A percentile compares a stretch with the other conserved stretches of the same genome.
These are phyloP conservation scores for Dysphania ambrosioides DNA, from an alignment of 148 eudicot species.

Conservation along the genomic window DNA sequence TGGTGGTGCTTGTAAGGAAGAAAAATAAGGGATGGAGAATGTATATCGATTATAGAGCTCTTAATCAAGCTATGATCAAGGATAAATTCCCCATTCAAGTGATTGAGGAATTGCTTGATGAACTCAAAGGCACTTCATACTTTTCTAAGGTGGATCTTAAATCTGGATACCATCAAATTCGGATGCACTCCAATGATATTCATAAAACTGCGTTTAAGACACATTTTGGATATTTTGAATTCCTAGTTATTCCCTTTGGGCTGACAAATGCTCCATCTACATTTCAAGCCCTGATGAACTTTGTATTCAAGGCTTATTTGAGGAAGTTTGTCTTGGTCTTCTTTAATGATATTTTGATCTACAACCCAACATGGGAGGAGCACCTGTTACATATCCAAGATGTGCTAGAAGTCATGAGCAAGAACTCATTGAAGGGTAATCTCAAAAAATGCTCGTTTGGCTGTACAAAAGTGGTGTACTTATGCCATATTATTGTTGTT, in stretches of 20 bases:
- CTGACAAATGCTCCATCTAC: background rate
- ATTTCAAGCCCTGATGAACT: background rate
- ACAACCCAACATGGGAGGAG: background rate
- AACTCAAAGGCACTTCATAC: background rate
- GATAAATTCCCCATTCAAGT: background rate
- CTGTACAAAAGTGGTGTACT: no score
- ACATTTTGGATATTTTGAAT: background rate
- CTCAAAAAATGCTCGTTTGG: no score
- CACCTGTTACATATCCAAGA: background rate
- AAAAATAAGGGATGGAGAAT: no score
- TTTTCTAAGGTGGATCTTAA: background rate
- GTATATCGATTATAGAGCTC: no score
- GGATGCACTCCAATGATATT: background rate
- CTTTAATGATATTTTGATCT: background rate
- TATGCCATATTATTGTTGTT: no score
- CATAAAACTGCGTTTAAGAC: background rate
- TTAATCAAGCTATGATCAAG: no score
- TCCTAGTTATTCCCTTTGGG: no score
- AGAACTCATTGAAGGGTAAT: no score
- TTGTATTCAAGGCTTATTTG: background rate
- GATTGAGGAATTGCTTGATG: background rate
- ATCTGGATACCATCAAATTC: background rate
- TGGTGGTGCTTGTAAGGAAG: no score
- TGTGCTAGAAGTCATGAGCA: no score
- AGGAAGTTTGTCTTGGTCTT: background rate